Evolutionary conservation across 768 basidiomycete genomes (phyloP).

Genomic region (Sarcodon aspratus): DNA sequence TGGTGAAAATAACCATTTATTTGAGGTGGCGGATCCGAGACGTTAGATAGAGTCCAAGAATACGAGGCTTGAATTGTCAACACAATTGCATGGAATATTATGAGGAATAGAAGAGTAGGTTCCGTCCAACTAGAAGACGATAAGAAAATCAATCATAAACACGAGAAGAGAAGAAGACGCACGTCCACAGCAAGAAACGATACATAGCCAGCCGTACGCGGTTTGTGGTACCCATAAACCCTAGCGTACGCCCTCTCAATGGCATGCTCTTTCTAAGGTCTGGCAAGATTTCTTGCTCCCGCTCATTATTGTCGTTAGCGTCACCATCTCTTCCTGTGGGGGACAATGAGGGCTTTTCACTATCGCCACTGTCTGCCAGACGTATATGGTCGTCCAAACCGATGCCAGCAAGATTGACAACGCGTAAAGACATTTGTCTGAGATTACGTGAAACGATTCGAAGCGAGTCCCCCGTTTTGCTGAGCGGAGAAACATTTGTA

Average conservation of each 20-base stretch:
- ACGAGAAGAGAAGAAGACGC: constrained; percentile 20
- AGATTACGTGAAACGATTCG: constrained; percentile 46
- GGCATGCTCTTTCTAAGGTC: constrained; percentile 35
- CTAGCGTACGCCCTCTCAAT: constrained; percentile 71
- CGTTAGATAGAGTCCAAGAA: constrained; percentile 37
- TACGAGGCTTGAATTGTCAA: constrained; percentile 72
- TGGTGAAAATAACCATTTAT: constrained; percentile 67
- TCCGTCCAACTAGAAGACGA: constrained; percentile 62
- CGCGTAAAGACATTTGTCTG: constrained; percentile 58
- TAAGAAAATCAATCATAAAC: not conserved
- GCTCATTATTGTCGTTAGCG: constrained; percentile 19
- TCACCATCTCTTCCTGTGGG: constrained; percentile 6
- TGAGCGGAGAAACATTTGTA: constrained; percentile 43
- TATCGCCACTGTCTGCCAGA: constrained; percentile 37
- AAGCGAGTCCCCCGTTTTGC: constrained; percentile 48
- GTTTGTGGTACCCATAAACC: constrained; percentile 63
- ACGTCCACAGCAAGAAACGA: constrained; percentile 63
- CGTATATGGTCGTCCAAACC: constrained; percentile 51
- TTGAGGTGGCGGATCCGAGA: constrained; percentile 26
- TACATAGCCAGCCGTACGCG: constrained; percentile 52
- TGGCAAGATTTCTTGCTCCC: constrained; percentile 15
- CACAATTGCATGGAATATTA: constrained; percentile 74
- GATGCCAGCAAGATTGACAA: constrained; percentile 65
- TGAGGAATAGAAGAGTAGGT: constrained; percentile 70
- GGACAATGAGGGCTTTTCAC: constrained; percentile 10